These are phyloP conservation scores for Hymenoscyphus scutula DNA, from an alignment of 2,329 filamentous ascomycete species.

Conservation along the genomic window DNA sequence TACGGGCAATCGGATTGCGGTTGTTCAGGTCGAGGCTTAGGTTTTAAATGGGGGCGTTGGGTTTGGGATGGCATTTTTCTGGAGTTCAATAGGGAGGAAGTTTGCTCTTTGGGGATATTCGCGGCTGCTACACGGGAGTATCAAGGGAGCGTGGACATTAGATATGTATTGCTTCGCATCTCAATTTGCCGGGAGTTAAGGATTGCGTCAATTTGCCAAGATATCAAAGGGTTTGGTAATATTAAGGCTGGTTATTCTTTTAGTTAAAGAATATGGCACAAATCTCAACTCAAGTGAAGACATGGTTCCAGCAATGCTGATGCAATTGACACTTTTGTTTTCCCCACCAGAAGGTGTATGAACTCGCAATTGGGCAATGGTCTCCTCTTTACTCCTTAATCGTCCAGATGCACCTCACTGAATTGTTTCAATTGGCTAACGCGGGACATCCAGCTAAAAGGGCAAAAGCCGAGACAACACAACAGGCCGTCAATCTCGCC, in stretches of 20 bases:
- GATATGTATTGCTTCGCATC: background rate
- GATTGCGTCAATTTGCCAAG: background rate
- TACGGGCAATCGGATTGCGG: slow-evolving; percentile 14
- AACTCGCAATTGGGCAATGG: no score
- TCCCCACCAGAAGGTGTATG: no score
- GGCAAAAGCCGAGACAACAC: no score
- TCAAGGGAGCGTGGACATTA: background rate
- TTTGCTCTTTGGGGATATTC: background rate
- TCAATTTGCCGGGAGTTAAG: background rate
- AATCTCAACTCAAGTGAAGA: background rate
- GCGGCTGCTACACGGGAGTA: no score
- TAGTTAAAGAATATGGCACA: background rate
- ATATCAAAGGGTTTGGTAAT: background rate
- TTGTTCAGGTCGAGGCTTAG: slow-evolving; percentile 14
- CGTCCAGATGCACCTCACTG: no score
- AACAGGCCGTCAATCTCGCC: no score
- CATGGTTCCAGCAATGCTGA: no score
- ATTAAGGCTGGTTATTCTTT: background rate
- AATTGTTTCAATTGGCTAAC: no score
- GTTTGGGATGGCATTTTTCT: no score
- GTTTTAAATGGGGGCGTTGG: background rate
- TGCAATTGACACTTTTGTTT: no score
- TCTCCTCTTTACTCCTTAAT: no score
- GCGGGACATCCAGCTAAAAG: no score
- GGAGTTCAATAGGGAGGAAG: background rate